Base-by-base conservation (phyloP, 2,329 filamentous ascomycete genomes). In the Paracorniculantispora psalliotae region DNA sequence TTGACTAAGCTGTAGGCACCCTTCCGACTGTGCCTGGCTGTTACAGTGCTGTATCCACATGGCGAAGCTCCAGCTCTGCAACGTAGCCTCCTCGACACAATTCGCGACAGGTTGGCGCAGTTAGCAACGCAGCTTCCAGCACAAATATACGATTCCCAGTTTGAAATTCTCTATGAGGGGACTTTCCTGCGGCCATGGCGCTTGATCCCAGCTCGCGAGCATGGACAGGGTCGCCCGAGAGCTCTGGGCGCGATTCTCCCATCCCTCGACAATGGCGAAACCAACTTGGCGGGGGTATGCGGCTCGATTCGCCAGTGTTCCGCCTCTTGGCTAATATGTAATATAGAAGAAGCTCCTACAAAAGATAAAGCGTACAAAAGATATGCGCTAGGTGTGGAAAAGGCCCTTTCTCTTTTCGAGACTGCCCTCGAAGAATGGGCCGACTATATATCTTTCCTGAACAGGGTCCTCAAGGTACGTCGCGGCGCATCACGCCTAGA, bases 371-470 rank as follows among this genome's bases (percentile, higher is more conserved):
- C 81, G 56, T 93, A 91, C 71, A 91, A 92, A 65, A 89, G 92
- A 72, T 99, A 97, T 84, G 91, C 92, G 47, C 85, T 88, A 51
- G 89, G 86, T 60, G 87, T 99, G 64, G 93, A 97, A 69, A 86
- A 92, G 72, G 90, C 92, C 35, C 81, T 99, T 62, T 84, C 89
- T 48, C 81, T 96, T 35, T 99, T 97, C 77, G 94, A 99, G 71
- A 92, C 91, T 17, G 87, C 91, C 30, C 81, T 97, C 66, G 92
- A 97, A 75, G 94, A 99, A 85, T 99, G 94, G 94, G 94, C 96
- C 51, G 94, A 99, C 76, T 99, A 99, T 71, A 99, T 99, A 68
- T 96, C 93, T 19, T 99, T 97, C 72, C 78, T 99, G 59, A 96
- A 90, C 70, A 86, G 91, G 62, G 80, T 99, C 51, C 80, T 96